Evolutionary conservation across 2,329 filamentous ascomycete species (phyloP), one percentile per base, ranked within the genome.

Genomic region (Alternaria solani): DNA sequence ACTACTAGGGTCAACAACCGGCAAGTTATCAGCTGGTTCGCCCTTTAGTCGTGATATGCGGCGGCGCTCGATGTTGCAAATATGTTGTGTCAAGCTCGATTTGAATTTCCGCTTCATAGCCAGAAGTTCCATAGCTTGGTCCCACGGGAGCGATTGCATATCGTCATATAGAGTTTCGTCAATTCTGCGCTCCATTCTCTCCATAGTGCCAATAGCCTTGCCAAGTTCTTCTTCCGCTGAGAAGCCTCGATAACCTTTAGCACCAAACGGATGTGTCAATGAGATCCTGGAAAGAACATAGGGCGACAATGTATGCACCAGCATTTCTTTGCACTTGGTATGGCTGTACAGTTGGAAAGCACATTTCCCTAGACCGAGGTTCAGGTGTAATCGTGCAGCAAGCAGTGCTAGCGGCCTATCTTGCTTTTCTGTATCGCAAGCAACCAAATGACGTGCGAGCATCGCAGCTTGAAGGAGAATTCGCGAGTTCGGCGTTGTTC

Each of bases 301-400:
- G 34, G 73, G 71, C 8, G 75, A 74, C 14, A 75, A 26, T 4
- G 71, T 77, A 42, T 78, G 74, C 11, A 75, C 49, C 4, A 78
- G 64, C 67, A 78, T 76, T 46, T 78, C 75, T 55, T 78, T 78
- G 32, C 72, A 67, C 38, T 69, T 70, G 3, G 66, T 67, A 36
- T 70, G 55, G 16, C 53, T 56, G 53, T 71, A 78, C 18, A 74
- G 62, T 11, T 70, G 63, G 47, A 76, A 75, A 16, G 75, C 74
- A 34, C 69, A 60, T 25, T 67, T 72, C 20, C 69, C 72, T 1
- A 78, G 61, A 12, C 76, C 76, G 14, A 76, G 65, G 18, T 70
- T 68, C 11, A 75, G 57, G 55, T 78, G 75, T 6, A 77, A 26
- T 14, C 73, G 73, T 26, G 73, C 68, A 8, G 75, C 72, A n/a